phyloP scores from a whole-genome alignment of 345 rosid species.

The Salix suchowensis region DNA sequence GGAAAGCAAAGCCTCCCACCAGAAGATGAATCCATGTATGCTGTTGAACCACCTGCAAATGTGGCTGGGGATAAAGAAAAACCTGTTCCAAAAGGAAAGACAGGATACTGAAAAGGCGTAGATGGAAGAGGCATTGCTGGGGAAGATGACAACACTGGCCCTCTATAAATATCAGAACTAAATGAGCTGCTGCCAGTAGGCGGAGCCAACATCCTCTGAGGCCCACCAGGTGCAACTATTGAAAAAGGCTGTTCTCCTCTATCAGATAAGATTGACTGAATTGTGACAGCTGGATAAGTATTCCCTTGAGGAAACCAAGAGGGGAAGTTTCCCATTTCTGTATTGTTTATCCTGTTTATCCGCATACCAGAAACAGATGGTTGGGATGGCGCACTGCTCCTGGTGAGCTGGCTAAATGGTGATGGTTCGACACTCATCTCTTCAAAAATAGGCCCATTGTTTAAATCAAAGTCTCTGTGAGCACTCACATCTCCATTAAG shows the following conservation, averaged over 20 bases:
- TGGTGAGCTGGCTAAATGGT: constrained; percentile 35
- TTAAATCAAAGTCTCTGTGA: constrained; percentile 73
- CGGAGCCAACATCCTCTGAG: constrained; percentile 62
- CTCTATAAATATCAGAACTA: constrained; percentile 57
- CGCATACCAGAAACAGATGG: constrained; percentile 47
- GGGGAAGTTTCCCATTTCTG: constrained; percentile 52
- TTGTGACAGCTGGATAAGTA: constrained; percentile 48
- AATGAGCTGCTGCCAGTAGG: constrained; percentile 48
- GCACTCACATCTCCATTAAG: constrained; percentile 36
- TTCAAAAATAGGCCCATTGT: constrained; percentile 70
- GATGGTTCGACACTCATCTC: constrained; percentile 52
- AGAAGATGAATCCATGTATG: constrained; percentile 65
- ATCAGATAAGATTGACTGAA: constrained; percentile 57
- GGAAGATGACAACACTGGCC: constrained; percentile 67
- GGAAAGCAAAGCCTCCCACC: constrained; percentile 64
- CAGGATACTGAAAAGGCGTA: constrained; percentile 63
- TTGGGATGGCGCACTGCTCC: constrained; percentile 45
- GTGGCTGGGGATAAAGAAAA: constrained; percentile 57
- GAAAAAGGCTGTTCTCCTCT: constrained; percentile 66
- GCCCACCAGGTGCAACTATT: constrained; percentile 48
- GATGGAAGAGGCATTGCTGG: constrained; percentile 71
- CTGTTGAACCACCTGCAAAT: constrained; percentile 62
- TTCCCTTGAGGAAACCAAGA: constrained; percentile 64
- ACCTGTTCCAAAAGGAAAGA: constrained; percentile 50
- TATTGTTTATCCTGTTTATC: constrained; percentile 40